phyloP scores from a whole-genome alignment of 2,329 filamentous ascomycete species.

The Colletotrichum musicola region DNA sequence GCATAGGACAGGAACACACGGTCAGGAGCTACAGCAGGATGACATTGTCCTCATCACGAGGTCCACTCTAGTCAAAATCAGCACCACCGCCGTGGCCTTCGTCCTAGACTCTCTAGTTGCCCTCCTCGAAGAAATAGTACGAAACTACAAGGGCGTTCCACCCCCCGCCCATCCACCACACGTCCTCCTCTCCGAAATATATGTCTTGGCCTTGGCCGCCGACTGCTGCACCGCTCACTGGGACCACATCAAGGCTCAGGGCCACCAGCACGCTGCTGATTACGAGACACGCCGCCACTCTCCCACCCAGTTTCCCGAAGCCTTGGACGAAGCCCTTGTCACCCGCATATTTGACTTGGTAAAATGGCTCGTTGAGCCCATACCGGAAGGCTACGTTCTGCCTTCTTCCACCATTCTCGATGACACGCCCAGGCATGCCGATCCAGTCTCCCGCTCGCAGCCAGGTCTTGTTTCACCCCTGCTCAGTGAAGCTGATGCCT shows the following conservation, averaged over 20 bases:
- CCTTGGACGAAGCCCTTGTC: constrained; percentile 65
- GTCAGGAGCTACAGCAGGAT: constrained; percentile 70
- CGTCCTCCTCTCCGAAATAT: constrained; percentile 74
- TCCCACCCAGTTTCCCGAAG: constrained; percentile 47
- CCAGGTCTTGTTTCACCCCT: constrained; percentile 40
- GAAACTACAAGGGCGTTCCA: constrained; percentile 64
- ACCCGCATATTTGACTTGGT: constrained; percentile 67
- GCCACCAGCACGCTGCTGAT: constrained; percentile 21
- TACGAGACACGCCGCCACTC: constrained; percentile 40
- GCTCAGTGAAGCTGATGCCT: constrained; percentile 45
- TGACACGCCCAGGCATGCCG: constrained; percentile 54
- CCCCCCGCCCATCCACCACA: constrained; percentile 64
- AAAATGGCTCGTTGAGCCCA: constrained; percentile 68
- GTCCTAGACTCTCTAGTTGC: constrained; percentile 70
- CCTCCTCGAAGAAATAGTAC: constrained; percentile 69
- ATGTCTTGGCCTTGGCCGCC: constrained; percentile 72
- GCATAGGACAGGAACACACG: constrained; percentile 70
- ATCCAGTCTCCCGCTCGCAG: constrained; percentile 17
- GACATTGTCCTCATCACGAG: constrained; percentile 72
- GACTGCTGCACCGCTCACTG: constrained; percentile 75
- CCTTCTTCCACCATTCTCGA: constrained; percentile 70
- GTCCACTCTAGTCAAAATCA: constrained; percentile 72
- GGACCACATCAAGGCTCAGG: constrained; percentile 56
- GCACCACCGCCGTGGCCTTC: constrained; percentile 63
- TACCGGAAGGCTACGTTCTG: constrained; percentile 68